A percentile compares a stretch with the other conserved stretches of the same genome.
These are phyloP conservation scores for Phytomonas sp. DNA, from an alignment of 208 protist genomes.

Conservation along the genomic window DNA sequence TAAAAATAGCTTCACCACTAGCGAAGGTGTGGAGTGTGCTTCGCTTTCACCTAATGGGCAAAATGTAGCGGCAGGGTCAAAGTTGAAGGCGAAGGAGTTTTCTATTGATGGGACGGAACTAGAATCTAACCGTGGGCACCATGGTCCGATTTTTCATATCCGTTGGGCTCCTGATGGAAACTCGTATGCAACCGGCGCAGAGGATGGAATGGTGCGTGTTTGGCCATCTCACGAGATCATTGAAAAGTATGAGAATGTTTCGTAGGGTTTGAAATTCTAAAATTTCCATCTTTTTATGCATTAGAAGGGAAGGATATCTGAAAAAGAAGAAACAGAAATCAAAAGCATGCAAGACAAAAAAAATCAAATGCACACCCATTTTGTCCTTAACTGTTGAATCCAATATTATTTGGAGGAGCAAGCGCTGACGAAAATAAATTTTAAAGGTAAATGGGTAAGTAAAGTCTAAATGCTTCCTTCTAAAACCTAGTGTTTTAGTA, in stretches of 20 bases:
- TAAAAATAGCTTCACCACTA: constrained; percentile 62
- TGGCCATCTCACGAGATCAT: constrained; percentile 88
- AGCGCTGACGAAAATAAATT: not conserved
- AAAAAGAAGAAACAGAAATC: not conserved
- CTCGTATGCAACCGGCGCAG: constrained; percentile 81
- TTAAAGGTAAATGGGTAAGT: constrained; percentile 4
- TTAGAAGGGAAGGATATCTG: not conserved
- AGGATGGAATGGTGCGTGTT: constrained; percentile 89
- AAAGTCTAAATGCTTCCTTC: not conserved
- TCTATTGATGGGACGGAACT: constrained; percentile 74
- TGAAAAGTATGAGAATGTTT: constrained; percentile 56
- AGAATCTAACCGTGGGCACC: constrained; percentile 85
- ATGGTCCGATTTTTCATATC: constrained; percentile 88
- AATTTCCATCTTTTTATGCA: not conserved
- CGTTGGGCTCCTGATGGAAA: constrained; percentile 83
- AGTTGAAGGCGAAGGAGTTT: constrained; percentile 88
- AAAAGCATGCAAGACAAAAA: not conserved
- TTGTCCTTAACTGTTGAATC: not conserved
- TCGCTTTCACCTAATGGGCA: constrained; percentile 80
- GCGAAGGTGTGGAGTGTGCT: constrained; percentile 82
- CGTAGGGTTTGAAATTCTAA: constrained; percentile 10
- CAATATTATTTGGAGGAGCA: not conserved
- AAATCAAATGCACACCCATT: constrained; percentile 3
- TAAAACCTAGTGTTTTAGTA: constrained; percentile 5
- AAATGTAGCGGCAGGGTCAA: constrained; percentile 77